phyloP scores from a whole-genome alignment of 2,329 filamentous ascomycete species.

The Diplodia corticola region DNA sequence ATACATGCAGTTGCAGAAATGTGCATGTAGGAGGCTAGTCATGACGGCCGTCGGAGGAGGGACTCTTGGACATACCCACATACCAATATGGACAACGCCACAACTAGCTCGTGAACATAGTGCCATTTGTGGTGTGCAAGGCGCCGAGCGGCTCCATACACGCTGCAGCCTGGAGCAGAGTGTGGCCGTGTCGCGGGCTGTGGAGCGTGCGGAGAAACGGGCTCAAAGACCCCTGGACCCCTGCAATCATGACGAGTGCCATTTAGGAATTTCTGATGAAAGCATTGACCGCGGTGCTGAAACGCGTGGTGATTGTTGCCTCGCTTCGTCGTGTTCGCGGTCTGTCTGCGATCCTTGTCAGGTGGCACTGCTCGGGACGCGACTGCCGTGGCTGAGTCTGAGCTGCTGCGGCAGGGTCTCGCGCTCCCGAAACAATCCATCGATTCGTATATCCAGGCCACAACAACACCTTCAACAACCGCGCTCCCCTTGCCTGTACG shows the following conservation, averaged over 20 bases:
- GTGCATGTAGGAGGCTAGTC: conserved; percentile 20
- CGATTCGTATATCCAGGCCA: conserved; percentile 21
- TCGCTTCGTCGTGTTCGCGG: conserved; percentile 9
- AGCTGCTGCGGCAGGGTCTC: conserved; percentile 20
- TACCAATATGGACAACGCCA: neutral
- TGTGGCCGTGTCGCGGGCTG: neutral
- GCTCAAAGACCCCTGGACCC: neutral
- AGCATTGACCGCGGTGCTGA: conserved; percentile 6
- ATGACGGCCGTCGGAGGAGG: conserved; percentile 11
- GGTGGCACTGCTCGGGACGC: conserved; percentile 21
- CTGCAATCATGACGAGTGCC: neutral
- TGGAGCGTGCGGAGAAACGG: conserved; percentile 9
- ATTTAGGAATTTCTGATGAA: neutral
- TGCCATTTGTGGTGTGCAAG: conserved; percentile 2
- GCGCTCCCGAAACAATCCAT: conserved; percentile 22
- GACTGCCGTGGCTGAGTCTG: conserved; percentile 21
- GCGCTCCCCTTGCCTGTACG: neutral
- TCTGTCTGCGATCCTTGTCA: conserved; percentile 13
- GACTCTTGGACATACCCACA: conserved; percentile 15
- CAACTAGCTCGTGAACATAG: conserved; percentile 8
- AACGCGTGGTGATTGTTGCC: conserved; percentile 13
- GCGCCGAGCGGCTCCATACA: neutral
- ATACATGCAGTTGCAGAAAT: conserved; percentile 3
- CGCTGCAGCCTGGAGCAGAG: conserved; percentile 13
- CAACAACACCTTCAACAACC: conserved; percentile 17